Percentiles rank a stretch among this genome's conserved stretches.
These are phyloP conservation scores for Parasarocladium wereldwijsianum DNA, from an alignment of 2,329 filamentous ascomycete genomes.

Conservation along the genomic window DNA sequence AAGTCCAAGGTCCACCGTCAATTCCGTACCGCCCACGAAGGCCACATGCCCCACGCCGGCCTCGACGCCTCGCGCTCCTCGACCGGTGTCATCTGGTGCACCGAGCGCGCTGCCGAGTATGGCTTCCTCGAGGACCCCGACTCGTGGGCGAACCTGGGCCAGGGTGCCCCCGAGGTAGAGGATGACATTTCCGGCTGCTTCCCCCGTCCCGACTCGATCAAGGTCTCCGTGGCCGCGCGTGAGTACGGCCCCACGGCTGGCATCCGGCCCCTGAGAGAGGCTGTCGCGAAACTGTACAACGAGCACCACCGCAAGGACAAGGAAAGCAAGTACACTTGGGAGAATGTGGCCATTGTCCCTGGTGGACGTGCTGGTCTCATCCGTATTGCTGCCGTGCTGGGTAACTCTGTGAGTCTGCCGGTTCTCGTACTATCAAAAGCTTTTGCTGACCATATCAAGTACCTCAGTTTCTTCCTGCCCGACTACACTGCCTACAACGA, in stretches of 20 bases:
- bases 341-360: slow-evolving; percentile 94
- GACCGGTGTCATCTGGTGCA: slow-evolving; percentile 90
- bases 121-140: slow-evolving; percentile 74
- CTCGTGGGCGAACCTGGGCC: slow-evolving; percentile 83
- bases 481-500: slow-evolving; percentile 97
- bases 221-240: slow-evolving; percentile 62
- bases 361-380: slow-evolving; percentile 87
- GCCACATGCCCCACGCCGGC: slow-evolving; percentile 79
- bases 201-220: slow-evolving; percentile 61
- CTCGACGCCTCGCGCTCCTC: slow-evolving; percentile 78
- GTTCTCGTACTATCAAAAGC: neutral
- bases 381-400: slow-evolving; percentile 83
- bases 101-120: slow-evolving; percentile 74
- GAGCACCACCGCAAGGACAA: slow-evolving; percentile 80
- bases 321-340: slow-evolving; percentile 83
- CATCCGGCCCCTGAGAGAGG: slow-evolving; percentile 78
- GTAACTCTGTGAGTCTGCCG: slow-evolving; percentile 47
- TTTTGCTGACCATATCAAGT: slow-evolving; percentile 18
- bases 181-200: slow-evolving; percentile 88
- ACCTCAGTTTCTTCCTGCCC: slow-evolving; percentile 85
- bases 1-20: slow-evolving; percentile 75
- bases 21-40: slow-evolving; percentile 81
- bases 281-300: slow-evolving; percentile 87
- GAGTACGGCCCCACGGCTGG: slow-evolving; percentile 92
- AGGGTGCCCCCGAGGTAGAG: slow-evolving; percentile 87